Percentiles rank a stretch among this genome's conserved stretches.
Evolutionary conservation across 2,329 filamentous ascomycete genomes (phyloP).

Genomic region (Aspergillus tanneri): DNA sequence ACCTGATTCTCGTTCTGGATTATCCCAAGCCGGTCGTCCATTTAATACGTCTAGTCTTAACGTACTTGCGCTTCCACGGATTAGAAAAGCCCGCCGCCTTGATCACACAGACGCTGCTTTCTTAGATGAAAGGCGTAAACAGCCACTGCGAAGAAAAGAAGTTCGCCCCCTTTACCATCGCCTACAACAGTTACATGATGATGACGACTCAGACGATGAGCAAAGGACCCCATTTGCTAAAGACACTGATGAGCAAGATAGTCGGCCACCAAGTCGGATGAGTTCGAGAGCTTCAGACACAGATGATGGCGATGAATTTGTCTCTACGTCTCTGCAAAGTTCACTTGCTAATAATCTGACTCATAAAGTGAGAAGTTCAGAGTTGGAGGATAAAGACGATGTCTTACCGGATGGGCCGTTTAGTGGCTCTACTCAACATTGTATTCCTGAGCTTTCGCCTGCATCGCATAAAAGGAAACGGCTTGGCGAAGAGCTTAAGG

Average conservation of each 20-base stretch:
- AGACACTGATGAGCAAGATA: conserved; percentile 84
- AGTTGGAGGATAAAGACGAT: conserved; percentile 18
- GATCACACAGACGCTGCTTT: conserved; percentile 63
- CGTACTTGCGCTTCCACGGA: conserved; percentile 68
- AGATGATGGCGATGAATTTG: conserved; percentile 46
- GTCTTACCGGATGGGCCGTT: conserved; percentile 9
- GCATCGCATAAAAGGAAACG: conserved; percentile 71
- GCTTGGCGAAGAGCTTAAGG: conserved; percentile 64
- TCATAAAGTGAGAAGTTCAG: background rate
- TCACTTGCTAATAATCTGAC: conserved; percentile 18
- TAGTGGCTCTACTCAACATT: conserved; percentile 26
- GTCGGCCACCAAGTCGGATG: conserved; percentile 72
- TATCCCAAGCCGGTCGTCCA: conserved; percentile 42
- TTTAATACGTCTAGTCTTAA: conserved; percentile 48
- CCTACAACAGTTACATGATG: conserved; percentile 70
- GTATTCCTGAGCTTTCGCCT: conserved; percentile 53
- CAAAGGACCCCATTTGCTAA: conserved; percentile 63
- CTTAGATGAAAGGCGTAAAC: conserved; percentile 65
- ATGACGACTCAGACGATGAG: conserved; percentile 86
- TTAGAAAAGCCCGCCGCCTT: conserved; percentile 64
- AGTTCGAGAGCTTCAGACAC: conserved; percentile 54
- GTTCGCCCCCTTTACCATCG: conserved; percentile 81
- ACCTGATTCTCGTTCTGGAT: conserved; percentile 51
- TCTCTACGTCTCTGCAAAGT: conserved; percentile 24
- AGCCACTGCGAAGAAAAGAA: conserved; percentile 57